Percentiles rank a stretch among this genome's conserved stretches.
Conservation (phyloP, 1,284 basidiomycete genomes). For the Sanguinoderma infundibulare region DNA sequence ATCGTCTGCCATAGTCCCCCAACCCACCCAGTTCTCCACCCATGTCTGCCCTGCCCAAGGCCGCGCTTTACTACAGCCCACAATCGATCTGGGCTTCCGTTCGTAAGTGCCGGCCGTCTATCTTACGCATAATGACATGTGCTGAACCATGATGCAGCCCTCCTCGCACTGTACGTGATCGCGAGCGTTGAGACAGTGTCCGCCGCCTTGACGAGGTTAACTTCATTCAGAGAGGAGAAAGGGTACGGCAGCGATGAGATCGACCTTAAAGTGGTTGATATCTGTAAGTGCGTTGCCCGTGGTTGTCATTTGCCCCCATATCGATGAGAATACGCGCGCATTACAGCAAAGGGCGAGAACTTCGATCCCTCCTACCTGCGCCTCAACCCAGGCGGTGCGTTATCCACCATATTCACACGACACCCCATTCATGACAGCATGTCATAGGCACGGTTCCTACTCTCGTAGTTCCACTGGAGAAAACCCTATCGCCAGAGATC, state of each 20-base stretch:
- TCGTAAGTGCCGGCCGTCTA: conserved; percentile 44
- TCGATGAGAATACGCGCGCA: conserved; percentile 6
- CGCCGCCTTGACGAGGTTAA: conserved; percentile 9
- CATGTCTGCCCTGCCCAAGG: conserved; percentile 37
- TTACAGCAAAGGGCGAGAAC: conserved; percentile 68
- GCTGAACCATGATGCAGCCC: conserved; percentile 37
- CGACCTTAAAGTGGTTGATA: conserved; percentile 64
- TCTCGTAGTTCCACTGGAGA: conserved; percentile 80
- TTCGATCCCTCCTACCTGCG: conserved; percentile 69
- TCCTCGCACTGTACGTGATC: conserved; percentile 51
- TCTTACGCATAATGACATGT: conserved; percentile 1
- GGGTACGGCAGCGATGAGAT: conserved; percentile 74
- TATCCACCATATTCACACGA: background rate
- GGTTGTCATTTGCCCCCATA: background rate
- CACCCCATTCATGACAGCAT: background rate
- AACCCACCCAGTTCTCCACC: background rate
- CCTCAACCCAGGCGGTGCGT: conserved; percentile 75
- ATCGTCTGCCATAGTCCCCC: background rate
- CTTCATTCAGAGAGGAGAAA: conserved; percentile 61
- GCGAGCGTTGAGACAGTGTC: conserved; percentile 3
- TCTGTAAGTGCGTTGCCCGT: conserved; percentile 43
- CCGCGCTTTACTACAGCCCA: conserved; percentile 49
- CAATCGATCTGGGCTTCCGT: conserved; percentile 64
- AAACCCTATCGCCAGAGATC: conserved; percentile 71
- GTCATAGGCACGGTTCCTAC: conserved; percentile 78